A percentile compares a stretch with the other conserved stretches of the same genome.
Conservation (phyloP, 2,329 filamentous ascomycete genomes). For the Stemphylium lycopersici region DNA sequence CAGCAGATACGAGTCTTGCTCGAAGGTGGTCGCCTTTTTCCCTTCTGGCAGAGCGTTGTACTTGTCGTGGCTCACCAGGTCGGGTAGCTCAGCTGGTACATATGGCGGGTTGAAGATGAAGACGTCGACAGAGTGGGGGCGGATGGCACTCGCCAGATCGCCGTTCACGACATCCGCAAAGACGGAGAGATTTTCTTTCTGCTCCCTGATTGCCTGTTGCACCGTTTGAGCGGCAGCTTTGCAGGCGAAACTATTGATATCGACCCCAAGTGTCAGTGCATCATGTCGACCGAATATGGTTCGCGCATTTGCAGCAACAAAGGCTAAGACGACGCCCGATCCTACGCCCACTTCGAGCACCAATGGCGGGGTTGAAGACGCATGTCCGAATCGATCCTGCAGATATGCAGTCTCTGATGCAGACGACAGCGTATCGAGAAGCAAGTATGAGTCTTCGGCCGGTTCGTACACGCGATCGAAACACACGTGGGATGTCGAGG, state of each 20-base stretch:
- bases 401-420: constrained; percentile 72
- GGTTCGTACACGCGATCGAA: constrained; percentile 93
- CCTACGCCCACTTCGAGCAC: constrained; percentile 88
- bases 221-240: constrained; percentile 75
- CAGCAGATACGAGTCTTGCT: constrained; percentile 82
- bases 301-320: constrained; percentile 76
- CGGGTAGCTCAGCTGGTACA: constrained; percentile 82
- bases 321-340: constrained; percentile 92
- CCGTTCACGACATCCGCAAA: constrained; percentile 72
- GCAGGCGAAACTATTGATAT: constrained; percentile 87
- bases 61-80: constrained; percentile 49
- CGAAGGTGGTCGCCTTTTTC: constrained; percentile 59
- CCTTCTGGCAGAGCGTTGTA: constrained; percentile 37
- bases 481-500: constrained; percentile 87
- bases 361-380: constrained; percentile 53
- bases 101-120: constrained; percentile 98
- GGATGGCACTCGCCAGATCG: constrained; percentile 71
- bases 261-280: constrained; percentile 76
- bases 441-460: constrained; percentile 91
- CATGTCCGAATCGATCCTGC: constrained; percentile 62
- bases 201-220: constrained; percentile 53
- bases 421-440: constrained; percentile 88
- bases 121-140: constrained; percentile 71
- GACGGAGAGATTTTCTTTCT: constrained; percentile 32
- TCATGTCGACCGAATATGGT: constrained; percentile 74